Conservation (phyloP, 2,329 filamentous ascomycete genomes). For the Ascochyta rabiei region DNA sequence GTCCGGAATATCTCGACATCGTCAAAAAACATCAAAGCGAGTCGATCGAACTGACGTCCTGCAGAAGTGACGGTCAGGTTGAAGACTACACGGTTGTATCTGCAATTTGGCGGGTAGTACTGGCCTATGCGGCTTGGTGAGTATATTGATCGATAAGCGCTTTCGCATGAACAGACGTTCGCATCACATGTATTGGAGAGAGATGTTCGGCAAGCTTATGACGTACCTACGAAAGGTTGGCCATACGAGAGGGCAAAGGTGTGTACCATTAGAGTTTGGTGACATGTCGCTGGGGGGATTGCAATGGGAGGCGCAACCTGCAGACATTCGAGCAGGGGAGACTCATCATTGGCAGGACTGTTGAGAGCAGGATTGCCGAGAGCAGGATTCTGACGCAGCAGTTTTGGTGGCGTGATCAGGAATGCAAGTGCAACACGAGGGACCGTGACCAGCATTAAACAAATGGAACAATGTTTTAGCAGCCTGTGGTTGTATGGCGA, state of each 20-base stretch:
- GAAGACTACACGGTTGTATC: constrained; percentile 76
- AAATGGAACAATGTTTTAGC: constrained; percentile 29
- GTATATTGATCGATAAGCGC: background rate
- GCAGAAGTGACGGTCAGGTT: constrained; percentile 75
- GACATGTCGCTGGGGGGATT: constrained; percentile 55
- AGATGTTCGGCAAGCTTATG: background rate
- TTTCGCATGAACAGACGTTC: background rate
- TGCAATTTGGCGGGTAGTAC: constrained; percentile 70
- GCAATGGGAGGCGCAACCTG: constrained; percentile 72
- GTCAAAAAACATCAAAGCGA: constrained; percentile 76
- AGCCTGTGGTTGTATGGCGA: constrained; percentile 19
- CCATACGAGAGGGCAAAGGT: constrained; percentile 76
- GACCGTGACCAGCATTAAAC: constrained; percentile 46
- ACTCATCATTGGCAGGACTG: constrained; percentile 32
- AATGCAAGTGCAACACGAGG: constrained; percentile 32
- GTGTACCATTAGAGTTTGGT: constrained; percentile 70
- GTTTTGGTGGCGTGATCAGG: constrained; percentile 24
- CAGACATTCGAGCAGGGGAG: constrained; percentile 64
- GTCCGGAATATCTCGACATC: constrained; percentile 84
- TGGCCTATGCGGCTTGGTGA: constrained; percentile 52
- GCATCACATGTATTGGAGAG: background rate
- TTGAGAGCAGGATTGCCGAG: constrained; percentile 27
- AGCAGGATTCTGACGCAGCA: constrained; percentile 17
- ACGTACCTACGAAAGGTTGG: constrained; percentile 71
- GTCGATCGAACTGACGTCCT: constrained; percentile 77